phyloP scores from a whole-genome alignment of 495 filamentous ascomycete genomes.

The Xylaria bambusicola region DNA sequence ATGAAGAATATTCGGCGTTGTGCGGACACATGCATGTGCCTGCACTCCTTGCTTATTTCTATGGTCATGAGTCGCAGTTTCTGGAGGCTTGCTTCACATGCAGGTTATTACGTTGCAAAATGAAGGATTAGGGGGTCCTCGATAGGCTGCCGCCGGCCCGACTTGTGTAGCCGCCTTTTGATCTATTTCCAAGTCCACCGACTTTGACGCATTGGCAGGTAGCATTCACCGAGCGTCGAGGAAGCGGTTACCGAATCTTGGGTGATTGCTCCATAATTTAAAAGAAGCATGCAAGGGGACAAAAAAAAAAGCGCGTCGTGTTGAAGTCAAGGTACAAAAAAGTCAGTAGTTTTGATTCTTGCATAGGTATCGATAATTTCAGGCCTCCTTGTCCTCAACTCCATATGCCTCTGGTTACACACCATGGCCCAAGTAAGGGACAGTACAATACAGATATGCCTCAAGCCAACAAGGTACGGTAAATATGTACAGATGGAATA shows the following conservation, averaged over 20 bases:
- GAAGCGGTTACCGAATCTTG: not conserved
- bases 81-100: not conserved
- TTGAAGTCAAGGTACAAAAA: not conserved
- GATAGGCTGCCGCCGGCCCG: slow-evolving; percentile 9
- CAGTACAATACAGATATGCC: slow-evolving; percentile 7
- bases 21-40: not conserved
- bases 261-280: not conserved
- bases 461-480: not conserved
- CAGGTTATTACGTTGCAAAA: not conserved
- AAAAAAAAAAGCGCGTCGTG: not conserved
- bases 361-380: not conserved
- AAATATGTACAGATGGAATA: slow-evolving; percentile 10
- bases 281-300: not conserved
- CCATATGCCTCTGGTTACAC: not conserved
- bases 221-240: not conserved
- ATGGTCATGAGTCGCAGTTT: not conserved
- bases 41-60: not conserved
- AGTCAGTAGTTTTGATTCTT: slow-evolving; percentile 1
- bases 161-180: not conserved
- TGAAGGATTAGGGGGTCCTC: not conserved
- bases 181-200: slow-evolving; percentile 1
- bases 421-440: slow-evolving; percentile 2
- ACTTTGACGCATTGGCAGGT: not conserved
- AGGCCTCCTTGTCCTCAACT: slow-evolving; percentile 6
- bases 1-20: slow-evolving; percentile 6